phyloP scores from a whole-genome alignment of 176 grass and related monocot species.

The Avena atlantica region DNA sequence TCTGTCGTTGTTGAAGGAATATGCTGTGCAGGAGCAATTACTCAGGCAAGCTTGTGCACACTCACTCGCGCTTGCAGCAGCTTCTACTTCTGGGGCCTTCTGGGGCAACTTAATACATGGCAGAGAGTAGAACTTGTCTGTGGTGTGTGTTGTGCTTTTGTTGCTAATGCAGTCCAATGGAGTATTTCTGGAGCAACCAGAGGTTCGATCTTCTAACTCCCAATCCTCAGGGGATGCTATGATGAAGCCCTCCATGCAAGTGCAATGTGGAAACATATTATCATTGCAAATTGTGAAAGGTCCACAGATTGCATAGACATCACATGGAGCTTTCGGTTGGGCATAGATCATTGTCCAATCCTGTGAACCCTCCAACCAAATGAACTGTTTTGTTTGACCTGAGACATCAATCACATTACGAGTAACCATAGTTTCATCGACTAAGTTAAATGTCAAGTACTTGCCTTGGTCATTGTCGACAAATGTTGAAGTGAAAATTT shows the following conservation, averaged over 20 bases:
- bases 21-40: too few species aligned
- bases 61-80: conserved; percentile 6
- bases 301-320: conserved; percentile 61
- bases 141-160: neutral
- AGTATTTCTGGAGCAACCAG: conserved; percentile 45
- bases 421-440: neutral
- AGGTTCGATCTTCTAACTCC: conserved; percentile 17
- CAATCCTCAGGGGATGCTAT: conserved; percentile 42
- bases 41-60: conserved; percentile 23
- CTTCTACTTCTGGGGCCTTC: conserved; percentile 10
- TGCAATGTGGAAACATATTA: too few species aligned
- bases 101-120: conserved; percentile 14
- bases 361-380: conserved; percentile 28
- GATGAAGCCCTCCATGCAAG: conserved; percentile 61
- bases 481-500: neutral
- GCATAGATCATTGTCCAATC: conserved; percentile 42
- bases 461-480: conserved; percentile 16
- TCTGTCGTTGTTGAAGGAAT: conserved; percentile 3
- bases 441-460: conserved; percentile 26
- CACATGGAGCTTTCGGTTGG: conserved; percentile 42
- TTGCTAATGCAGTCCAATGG: conserved; percentile 41
- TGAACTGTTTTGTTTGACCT: neutral
- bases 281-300: conserved; percentile 38
- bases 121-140: conserved; percentile 39
- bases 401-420: conserved; percentile 7